A percentile compares a stretch with the other conserved stretches of the same genome.
Conservation (phyloP, 148 eudicot species). For the Chenopodium berlandieri region DNA sequence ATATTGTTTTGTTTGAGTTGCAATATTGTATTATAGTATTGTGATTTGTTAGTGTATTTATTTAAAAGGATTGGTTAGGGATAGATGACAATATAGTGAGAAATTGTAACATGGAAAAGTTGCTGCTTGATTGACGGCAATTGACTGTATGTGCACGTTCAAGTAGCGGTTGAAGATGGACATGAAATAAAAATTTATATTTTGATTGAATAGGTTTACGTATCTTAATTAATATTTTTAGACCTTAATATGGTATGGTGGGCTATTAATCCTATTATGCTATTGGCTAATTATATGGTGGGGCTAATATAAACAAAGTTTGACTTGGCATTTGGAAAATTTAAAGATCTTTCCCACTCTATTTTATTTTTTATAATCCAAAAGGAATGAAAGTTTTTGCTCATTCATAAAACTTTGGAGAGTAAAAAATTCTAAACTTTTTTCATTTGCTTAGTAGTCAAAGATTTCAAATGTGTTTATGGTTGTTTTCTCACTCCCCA, state of each 20-base stretch:
- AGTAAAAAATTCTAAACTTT: too few relatives aligned
- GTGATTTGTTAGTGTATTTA: too few relatives aligned
- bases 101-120: constrained; percentile 3
- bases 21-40: too few relatives aligned
- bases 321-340: constrained; percentile 12
- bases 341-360: background rate
- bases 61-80: too few relatives aligned
- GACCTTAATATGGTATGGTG: background rate
- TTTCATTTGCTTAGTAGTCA: constrained; percentile 8
- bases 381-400: background rate
- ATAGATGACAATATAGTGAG: background rate
- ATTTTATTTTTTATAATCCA: background rate
- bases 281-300: background rate
- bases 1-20: too few relatives aligned
- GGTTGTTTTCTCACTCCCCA: too few relatives aligned
- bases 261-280: background rate
- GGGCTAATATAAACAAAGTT: constrained; percentile 17
- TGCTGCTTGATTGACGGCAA: constrained; percentile 38
- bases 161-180: constrained; percentile 10
- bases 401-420: background rate
- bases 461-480: background rate
- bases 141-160: constrained; percentile 33
- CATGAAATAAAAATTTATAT: background rate
- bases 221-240: background rate
- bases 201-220: background rate